Base-by-base conservation (phyloP, 1,284 basidiomycete genomes). In the Pseudozyma sp. region DNA sequence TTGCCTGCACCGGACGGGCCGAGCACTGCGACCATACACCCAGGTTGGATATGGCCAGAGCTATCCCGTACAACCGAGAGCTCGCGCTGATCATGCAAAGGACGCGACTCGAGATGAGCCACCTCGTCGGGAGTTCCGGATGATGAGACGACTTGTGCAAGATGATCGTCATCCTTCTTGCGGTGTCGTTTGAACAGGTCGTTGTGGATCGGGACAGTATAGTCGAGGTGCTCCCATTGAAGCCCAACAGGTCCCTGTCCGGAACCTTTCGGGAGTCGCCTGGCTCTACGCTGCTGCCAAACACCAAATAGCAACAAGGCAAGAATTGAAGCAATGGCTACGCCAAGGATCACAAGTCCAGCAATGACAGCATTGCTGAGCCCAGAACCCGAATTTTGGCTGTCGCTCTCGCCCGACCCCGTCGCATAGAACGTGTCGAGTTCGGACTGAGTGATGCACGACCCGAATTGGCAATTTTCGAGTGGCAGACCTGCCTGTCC, bases 1-100 rank as follows among this genome's bases (percentile, higher is more conserved):
- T 81, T 81, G 34, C 79, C 79, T 7, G 79, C 79, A 29, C 79
- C 79, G 8, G 64, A 69, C 29, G 79, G 70, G 14, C 79, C 79
- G 1, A 81, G 74, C 14, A 81, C 59, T 16, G 75, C 73, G 4
- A 75, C 63, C 64, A 81, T 78, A 19, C 44, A 42, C 5, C 79
- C 79, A 1, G 79, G 73, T 2, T 68, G 59, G 37, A 72, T 71
- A 14, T 54, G 43, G 7, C 75, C 77, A 0, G 69, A 78, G 58
- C 56, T 69, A 52, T 61, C 49, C 31, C 48, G 56, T 4, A 69
- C 48, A 7, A 69, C 56, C 13, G 56, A 5, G 24, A 69, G 49
- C 11, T 48, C 40, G 3, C 39, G 31, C 9, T 49, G 30, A 9
- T 17, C 16, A 2, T 52, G 17, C 19, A 44, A 29, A 9, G 57